A percentile compares a stretch with the other conserved stretches of the same genome.
phyloP scores from a whole-genome alignment of 2,329 filamentous ascomycete genomes.

The Beauveria medogensis region DNA sequence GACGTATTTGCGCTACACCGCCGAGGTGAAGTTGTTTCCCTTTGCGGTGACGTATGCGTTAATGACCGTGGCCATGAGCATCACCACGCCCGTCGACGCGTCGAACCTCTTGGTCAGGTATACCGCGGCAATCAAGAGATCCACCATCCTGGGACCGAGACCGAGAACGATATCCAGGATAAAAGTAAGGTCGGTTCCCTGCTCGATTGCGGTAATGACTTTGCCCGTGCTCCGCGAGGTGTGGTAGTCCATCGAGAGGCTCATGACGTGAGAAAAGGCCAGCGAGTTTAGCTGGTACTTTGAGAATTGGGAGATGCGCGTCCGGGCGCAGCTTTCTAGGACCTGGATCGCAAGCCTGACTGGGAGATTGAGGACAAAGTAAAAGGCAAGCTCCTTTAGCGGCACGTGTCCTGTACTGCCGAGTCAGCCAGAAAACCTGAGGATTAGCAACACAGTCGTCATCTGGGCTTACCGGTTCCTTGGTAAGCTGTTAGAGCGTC shows the following conservation, averaged over 20 bases:
- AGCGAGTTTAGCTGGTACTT: slow-evolving; percentile 44
- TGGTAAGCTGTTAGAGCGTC: slow-evolving; percentile 14
- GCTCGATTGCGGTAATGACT: slow-evolving; percentile 52
- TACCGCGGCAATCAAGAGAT: slow-evolving; percentile 50
- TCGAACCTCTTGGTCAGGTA: slow-evolving; percentile 52
- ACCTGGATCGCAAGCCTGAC: background rate
- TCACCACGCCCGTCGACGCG: slow-evolving; percentile 16
- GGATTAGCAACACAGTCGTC: too few relatives aligned
- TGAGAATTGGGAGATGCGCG: slow-evolving; percentile 19
- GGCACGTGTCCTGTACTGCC: background rate
- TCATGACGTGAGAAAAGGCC: slow-evolving; percentile 57
- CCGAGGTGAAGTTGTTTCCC: slow-evolving; percentile 12
- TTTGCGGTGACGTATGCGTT: slow-evolving; percentile 15
- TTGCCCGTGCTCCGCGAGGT: slow-evolving; percentile 54
- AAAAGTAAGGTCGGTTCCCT: slow-evolving; percentile 49
- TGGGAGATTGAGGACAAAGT: slow-evolving; percentile 14
- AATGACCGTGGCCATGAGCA: slow-evolving; percentile 15
- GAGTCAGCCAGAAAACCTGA: background rate
- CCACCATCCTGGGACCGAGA: slow-evolving; percentile 50
- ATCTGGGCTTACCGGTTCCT: background rate
- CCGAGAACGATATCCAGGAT: slow-evolving; percentile 52
- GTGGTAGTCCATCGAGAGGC: slow-evolving; percentile 61
- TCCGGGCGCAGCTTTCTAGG: slow-evolving; percentile 14
- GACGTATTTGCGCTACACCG: slow-evolving; percentile 11
- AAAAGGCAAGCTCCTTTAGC: slow-evolving; percentile 11